Conservation (phyloP, 192 early-diverging fungal species). For the Ambispora gerdemannii region DNA sequence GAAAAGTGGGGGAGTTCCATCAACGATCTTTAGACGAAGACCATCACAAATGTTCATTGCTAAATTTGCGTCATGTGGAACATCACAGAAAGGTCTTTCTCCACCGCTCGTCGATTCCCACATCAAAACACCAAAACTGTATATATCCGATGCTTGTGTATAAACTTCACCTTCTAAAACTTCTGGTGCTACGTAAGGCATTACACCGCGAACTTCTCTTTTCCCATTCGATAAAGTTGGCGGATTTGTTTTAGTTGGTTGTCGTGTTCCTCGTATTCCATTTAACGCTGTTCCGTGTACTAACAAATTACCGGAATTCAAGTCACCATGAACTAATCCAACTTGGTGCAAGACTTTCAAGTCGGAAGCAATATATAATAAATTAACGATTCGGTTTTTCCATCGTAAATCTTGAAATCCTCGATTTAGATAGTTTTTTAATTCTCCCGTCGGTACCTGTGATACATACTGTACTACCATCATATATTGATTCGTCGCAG, state of each 20-base stretch:
- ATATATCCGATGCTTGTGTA: slow-evolving; percentile 23
- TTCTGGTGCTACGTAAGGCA: slow-evolving; percentile 25
- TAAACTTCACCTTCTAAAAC: slow-evolving; percentile 7
- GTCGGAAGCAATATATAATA: not conserved
- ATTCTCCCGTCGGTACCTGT: not conserved
- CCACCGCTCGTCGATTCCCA: not conserved
- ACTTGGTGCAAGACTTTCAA: not conserved
- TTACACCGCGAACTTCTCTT: not conserved
- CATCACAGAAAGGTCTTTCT: not conserved
- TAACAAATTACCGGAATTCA: not conserved
- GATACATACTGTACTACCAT: slow-evolving; percentile 5
- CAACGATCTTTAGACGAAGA: not conserved
- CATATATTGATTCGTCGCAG: not conserved
- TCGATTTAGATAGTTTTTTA: not conserved
- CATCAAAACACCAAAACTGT: slow-evolving; percentile 17
- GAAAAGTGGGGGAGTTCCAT: not conserved
- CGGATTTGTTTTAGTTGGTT: not conserved
- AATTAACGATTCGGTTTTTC: not conserved
- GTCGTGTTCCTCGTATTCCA: not conserved
- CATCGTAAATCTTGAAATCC: not conserved
- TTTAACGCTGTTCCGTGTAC: not conserved
- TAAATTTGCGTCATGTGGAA: not conserved
- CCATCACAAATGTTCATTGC: not conserved
- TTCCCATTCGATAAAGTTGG: not conserved
- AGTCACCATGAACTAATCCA: not conserved